These are phyloP conservation scores for Rhodotorula glutinis DNA, from an alignment of 1,284 basidiomycete genomes.

Conservation along the genomic window DNA sequence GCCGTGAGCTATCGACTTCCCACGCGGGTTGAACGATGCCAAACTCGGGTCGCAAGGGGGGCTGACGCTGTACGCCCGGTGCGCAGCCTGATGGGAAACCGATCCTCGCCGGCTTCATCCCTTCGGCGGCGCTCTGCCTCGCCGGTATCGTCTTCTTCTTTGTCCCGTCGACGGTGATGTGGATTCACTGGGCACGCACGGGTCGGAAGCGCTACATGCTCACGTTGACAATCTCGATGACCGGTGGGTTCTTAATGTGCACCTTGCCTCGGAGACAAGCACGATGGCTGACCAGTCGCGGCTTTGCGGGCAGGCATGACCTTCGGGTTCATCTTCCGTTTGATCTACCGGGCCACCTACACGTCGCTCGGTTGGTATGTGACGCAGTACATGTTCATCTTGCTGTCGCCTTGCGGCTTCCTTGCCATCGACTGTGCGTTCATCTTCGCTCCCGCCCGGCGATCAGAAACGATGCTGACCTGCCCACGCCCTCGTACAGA, in stretches of 20 bases:
- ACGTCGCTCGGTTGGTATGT: conserved; percentile 17
- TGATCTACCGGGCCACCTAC: neutral
- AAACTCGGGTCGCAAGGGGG: too few relatives aligned
- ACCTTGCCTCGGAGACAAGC: too few relatives aligned
- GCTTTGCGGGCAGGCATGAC: too few relatives aligned
- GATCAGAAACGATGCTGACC: too few relatives aligned
- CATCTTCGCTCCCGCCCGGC: neutral
- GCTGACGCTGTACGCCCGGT: too few relatives aligned
- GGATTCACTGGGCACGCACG: conserved; percentile 27
- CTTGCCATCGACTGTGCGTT: conserved; percentile 31
- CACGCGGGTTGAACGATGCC: too few relatives aligned
- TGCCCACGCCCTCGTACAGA: too few relatives aligned
- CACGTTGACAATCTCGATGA: conserved; percentile 30
- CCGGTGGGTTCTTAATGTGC: too few relatives aligned
- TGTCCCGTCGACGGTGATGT: conserved; percentile 5
- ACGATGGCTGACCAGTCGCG: too few relatives aligned
- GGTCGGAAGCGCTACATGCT: conserved; percentile 31
- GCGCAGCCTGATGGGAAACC: conserved; percentile 14
- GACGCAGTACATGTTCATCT: conserved; percentile 31
- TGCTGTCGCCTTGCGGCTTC: conserved; percentile 37
- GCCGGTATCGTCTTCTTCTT: conserved; percentile 24
- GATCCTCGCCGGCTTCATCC: conserved; percentile 26
- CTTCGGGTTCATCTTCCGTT: conserved; percentile 10
- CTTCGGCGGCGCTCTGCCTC: conserved; percentile 10
- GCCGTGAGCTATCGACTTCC: too few relatives aligned